Conservation (phyloP, 1,139 yeast genomes). For the Nakaseomyces sp. region DNA sequence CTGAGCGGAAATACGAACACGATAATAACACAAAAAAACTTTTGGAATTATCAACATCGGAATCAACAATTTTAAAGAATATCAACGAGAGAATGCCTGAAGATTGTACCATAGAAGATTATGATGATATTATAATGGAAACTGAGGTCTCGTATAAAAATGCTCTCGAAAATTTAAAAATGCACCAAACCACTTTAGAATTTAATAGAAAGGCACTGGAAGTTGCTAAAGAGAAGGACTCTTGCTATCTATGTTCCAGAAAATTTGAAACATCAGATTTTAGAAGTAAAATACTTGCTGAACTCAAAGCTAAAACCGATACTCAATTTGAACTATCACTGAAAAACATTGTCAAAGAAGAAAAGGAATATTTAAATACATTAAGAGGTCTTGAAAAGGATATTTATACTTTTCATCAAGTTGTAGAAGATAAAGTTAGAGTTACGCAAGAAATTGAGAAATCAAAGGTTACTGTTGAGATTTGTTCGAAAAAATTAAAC, state of each 20-base stretch:
- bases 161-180: conserved; percentile 53
- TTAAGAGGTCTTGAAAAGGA: conserved; percentile 29
- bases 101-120: conserved; percentile 44
- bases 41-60: too few relatives aligned
- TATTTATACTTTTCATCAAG: conserved; percentile 8
- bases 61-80: conserved; percentile 4
- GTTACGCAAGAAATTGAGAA: conserved; percentile 45
- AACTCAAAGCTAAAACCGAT: conserved; percentile 30
- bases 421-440: conserved; percentile 12
- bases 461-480: conserved; percentile 8
- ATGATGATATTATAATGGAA: conserved; percentile 42
- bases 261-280: conserved; percentile 39
- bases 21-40: conserved; percentile 17
- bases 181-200: conserved; percentile 55
- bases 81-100: conserved; percentile 30
- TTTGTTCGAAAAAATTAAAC: neutral
- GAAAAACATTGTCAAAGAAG: conserved; percentile 34
- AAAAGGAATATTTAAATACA: conserved; percentile 34
- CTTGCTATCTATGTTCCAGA: conserved; percentile 61
- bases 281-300: conserved; percentile 31
- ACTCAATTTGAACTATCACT: conserved; percentile 26
- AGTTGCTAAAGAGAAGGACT: conserved; percentile 45
- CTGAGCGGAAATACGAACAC: conserved; percentile 17
- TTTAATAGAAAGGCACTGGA: conserved; percentile 59
- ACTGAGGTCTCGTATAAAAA: conserved; percentile 53